phyloP scores from a whole-genome alignment of 768 basidiomycete genomes.

The Candolleomyces eurysporus region DNA sequence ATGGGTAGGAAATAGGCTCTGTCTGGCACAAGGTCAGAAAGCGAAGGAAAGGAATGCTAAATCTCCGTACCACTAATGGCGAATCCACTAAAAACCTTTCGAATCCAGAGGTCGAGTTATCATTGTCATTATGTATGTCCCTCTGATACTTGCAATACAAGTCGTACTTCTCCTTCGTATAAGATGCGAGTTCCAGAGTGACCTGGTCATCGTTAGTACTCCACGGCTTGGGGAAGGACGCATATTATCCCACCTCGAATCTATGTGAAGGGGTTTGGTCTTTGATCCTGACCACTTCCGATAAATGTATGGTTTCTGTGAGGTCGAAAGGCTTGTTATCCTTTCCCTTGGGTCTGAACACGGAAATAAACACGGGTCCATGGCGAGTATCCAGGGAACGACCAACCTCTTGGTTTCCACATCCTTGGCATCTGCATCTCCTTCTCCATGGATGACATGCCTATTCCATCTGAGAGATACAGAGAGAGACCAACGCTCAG shows the following conservation, averaged over 20 bases:
- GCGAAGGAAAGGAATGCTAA: not conserved
- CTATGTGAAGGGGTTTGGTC: conserved; percentile 39
- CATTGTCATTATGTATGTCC: conserved; percentile 70
- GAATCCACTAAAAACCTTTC: conserved; percentile 75
- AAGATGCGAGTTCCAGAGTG: conserved; percentile 72
- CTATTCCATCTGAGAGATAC: conserved; percentile 64
- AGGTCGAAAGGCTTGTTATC: conserved; percentile 32
- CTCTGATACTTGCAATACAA: conserved; percentile 78
- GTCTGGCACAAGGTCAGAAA: conserved; percentile 31
- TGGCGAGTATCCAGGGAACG: not conserved
- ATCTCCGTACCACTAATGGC: conserved; percentile 60
- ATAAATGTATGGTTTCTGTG: conserved; percentile 53
- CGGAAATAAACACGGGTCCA: not conserved
- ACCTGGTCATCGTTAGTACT: conserved; percentile 42
- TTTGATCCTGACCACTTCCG: conserved; percentile 42
- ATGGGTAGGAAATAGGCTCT: conserved; percentile 59
- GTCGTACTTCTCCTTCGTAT: conserved; percentile 74
- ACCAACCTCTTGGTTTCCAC: conserved; percentile 18
- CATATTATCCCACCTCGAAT: conserved; percentile 51
- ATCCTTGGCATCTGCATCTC: conserved; percentile 28
- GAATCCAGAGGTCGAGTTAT: conserved; percentile 54
- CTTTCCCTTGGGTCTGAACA: conserved; percentile 16
- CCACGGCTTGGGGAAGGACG: not conserved
- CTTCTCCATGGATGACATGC: conserved; percentile 50
- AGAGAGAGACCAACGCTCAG: too few species aligned